A percentile compares a stretch with the other conserved stretches of the same genome.
Evolutionary conservation across 371 early-diverging fungal species (phyloP).

Genomic region (Umbelopsis sp.): DNA sequence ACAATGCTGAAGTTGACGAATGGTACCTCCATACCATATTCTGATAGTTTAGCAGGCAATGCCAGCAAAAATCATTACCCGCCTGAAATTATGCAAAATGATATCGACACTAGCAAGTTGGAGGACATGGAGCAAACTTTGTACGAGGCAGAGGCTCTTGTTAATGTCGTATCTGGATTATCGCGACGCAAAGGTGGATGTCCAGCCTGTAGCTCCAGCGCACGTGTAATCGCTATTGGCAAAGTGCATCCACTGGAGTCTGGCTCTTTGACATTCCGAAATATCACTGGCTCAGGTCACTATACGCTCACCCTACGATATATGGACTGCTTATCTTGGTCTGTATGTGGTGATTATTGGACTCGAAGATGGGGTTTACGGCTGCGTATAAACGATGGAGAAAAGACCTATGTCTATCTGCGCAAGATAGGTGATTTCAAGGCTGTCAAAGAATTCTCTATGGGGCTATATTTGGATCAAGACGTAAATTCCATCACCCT

Average conservation of each 20-base stretch:
- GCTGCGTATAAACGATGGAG: conserved; percentile 19
- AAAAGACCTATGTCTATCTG: conserved; percentile 16
- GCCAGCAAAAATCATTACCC: neutral
- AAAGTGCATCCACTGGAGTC: conserved; percentile 28
- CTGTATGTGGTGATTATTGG: conserved; percentile 24
- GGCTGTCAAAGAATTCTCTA: conserved; percentile 10
- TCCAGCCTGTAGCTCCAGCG: conserved; percentile 14
- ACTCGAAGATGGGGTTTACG: conserved; percentile 26
- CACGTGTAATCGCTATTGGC: conserved; percentile 26
- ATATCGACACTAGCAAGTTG: neutral
- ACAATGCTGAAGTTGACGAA: conserved; percentile 13
- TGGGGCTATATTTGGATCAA: conserved; percentile 16
- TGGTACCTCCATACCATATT: neutral
- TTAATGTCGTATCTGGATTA: conserved; percentile 22
- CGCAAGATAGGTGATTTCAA: conserved; percentile 19
- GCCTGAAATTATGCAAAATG: neutral
- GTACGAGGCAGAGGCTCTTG: conserved; percentile 25
- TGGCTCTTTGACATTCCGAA: conserved; percentile 20
- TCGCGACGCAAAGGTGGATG: conserved; percentile 24
- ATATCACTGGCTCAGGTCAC: conserved; percentile 17
- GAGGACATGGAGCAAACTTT: neutral
- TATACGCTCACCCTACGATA: conserved; percentile 20
- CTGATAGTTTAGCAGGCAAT: neutral
- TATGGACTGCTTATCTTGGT: conserved; percentile 28
- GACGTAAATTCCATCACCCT: conserved; percentile 16